These are phyloP conservation scores for Parsonsia alboflavescens DNA, from an alignment of 257 asterid species.

Conservation along the genomic window DNA sequence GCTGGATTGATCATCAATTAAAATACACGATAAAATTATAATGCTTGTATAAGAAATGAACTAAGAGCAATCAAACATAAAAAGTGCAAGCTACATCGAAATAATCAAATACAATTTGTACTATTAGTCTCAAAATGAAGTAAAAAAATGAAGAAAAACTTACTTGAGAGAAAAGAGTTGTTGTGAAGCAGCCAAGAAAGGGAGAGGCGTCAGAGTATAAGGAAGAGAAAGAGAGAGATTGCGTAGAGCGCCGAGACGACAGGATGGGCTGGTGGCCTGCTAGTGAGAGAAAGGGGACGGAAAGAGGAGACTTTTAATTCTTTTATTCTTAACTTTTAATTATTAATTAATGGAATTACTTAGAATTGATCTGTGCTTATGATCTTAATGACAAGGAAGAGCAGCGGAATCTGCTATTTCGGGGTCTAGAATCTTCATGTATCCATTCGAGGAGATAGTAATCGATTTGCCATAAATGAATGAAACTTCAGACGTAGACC, in stretches of 20 bases:
- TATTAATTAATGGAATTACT: slow-evolving; percentile 1
- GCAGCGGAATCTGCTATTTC: too few species aligned
- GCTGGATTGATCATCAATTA: neutral
- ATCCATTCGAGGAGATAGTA: too few species aligned
- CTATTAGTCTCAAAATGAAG: neutral
- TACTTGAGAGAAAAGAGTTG: slow-evolving; percentile 31
- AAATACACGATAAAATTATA: neutral
- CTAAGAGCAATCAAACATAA: neutral
- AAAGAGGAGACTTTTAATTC: neutral
- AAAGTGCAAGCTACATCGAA: neutral
- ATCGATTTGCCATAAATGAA: too few species aligned
- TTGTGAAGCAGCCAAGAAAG: neutral
- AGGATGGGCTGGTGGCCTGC: neutral
- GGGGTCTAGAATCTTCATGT: too few species aligned
- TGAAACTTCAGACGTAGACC: too few species aligned
- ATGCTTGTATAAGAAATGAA: neutral
- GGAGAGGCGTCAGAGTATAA: slow-evolving; percentile 28
- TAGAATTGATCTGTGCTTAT: neutral
- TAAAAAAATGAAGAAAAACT: slow-evolving; percentile 20
- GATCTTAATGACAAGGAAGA: neutral
- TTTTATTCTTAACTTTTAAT: neutral
- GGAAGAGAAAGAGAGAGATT: slow-evolving; percentile 40
- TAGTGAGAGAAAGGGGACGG: neutral
- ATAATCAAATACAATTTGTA: neutral
- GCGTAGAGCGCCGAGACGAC: slow-evolving; percentile 43